Evolutionary conservation across 371 early-diverging fungal species (phyloP), one percentile per base, ranked within the genome.

Genomic region (Conidiobolus incongruus): DNA sequence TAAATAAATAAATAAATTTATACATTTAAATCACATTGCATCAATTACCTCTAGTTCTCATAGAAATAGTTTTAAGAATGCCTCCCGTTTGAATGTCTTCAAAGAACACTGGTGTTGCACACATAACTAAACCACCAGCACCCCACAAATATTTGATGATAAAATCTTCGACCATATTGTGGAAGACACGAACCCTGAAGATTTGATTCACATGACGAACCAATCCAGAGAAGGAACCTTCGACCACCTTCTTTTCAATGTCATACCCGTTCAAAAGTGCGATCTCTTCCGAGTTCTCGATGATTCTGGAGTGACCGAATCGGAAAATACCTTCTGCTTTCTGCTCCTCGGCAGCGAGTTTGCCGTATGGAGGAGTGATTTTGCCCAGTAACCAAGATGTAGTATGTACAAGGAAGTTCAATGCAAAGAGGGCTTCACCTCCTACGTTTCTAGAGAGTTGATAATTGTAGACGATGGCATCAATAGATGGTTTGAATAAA

Each of bases 101-200:
- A 47, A 81, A 77, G 58, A 94, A 94, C 17, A 92, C 93, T 0
- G 95, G 95, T 11, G 79, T 79, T 7, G 82, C 72, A 45, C 87
- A 82, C 26, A 89, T 70, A 4, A 87, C 59, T 30, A 94, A 66
- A 30, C 95, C 95, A 44, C 80, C 71, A 5, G 90, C 93, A 39
- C 87, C 85, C 93, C 95, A 94, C 49, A 81, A 79, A 64, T 85
- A 86, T 52, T 85, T 86, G 61, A 86, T 81, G 35, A 89, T 72
- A 57, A 86, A 86, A 47, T 84, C 84, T 44, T 84, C 85, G 50
- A 87, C 55, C 84, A 83, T 84, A 36, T 82, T 79, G 56, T 84
- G 83, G 38, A 72, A 75, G 22, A 83, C 74, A 26, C 81, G 67
- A 40, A 78, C 62, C 34, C 72, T 65, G 59, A 75, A 82, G 46